Percentiles rank a stretch among this genome's conserved stretches.
phyloP scores from a whole-genome alignment of 352 stramenopile genomes.

The Phytophthora tubulina region DNA sequence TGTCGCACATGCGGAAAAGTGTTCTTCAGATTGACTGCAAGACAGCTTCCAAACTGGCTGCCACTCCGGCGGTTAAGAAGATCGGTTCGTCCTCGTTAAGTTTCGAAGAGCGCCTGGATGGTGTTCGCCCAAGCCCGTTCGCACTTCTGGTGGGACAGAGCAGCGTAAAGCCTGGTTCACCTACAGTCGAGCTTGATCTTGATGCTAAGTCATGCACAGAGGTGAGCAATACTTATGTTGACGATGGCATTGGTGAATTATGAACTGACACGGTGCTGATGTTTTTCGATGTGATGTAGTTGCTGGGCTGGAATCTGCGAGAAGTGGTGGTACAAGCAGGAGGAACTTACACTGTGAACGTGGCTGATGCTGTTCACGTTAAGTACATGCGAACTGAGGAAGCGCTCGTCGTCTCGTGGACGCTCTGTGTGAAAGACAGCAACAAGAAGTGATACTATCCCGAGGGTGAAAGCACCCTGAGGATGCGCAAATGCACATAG shows the following conservation, averaged over 20 bases:
- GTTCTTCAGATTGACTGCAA: slow-evolving; percentile 74
- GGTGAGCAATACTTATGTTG: slow-evolving; percentile 37
- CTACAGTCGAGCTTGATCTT: slow-evolving; percentile 52
- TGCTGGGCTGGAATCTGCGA: slow-evolving; percentile 68
- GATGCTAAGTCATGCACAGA: slow-evolving; percentile 59
- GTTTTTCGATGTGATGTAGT: slow-evolving; percentile 34
- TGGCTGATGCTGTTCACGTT: slow-evolving; percentile 52
- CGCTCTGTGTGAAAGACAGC: slow-evolving; percentile 52
- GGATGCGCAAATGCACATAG: slow-evolving; percentile 42
- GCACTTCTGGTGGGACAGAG: slow-evolving; percentile 66
- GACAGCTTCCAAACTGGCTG: slow-evolving; percentile 28
- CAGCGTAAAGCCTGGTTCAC: slow-evolving; percentile 40
- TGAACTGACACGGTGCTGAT: slow-evolving; percentile 15
- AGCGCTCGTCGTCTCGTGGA: slow-evolving; percentile 59
- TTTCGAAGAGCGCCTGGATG: slow-evolving; percentile 72
- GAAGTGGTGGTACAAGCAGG: slow-evolving; percentile 61
- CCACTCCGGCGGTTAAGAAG: slow-evolving; percentile 30
- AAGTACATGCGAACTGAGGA: slow-evolving; percentile 64
- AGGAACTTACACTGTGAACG: slow-evolving; percentile 56
- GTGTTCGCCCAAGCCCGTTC: slow-evolving; percentile 70
- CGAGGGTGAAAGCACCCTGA: slow-evolving; percentile 9
- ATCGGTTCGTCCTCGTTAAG: slow-evolving; percentile 18
- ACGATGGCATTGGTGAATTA: background rate
- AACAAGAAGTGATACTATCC: slow-evolving; percentile 30
- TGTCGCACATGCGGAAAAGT: slow-evolving; percentile 68